A percentile compares a stretch with the other conserved stretches of the same genome.
Evolutionary conservation across 2,329 filamentous ascomycete species (phyloP).

Genomic region (Neofusicoccum ribis): DNA sequence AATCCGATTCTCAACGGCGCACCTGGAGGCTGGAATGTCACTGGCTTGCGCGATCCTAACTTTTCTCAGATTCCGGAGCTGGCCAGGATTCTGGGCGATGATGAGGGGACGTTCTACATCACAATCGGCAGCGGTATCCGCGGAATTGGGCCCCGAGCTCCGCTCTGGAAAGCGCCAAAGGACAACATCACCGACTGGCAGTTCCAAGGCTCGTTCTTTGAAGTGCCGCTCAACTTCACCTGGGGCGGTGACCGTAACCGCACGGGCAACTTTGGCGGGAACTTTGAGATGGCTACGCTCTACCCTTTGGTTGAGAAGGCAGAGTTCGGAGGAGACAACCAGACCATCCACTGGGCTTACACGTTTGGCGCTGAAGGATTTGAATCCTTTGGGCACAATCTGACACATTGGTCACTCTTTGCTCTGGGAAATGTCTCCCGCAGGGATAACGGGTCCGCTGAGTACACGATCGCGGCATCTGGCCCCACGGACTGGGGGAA

Average conservation of each 20-base stretch:
- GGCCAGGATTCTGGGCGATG: slow-evolving; percentile 42
- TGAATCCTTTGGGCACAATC: slow-evolving; percentile 26
- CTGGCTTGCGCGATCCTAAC: slow-evolving; percentile 43
- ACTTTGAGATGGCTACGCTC: slow-evolving; percentile 39
- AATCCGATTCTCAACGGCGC: slow-evolving; percentile 48
- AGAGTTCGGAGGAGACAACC: neutral
- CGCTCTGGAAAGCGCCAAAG: slow-evolving; percentile 48
- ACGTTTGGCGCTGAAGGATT: neutral
- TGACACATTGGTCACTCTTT: slow-evolving; percentile 47
- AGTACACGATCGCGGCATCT: slow-evolving; percentile 47
- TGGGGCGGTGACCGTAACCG: neutral
- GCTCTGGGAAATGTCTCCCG: slow-evolving; percentile 46
- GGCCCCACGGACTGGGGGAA: slow-evolving; percentile 47
- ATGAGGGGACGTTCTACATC: slow-evolving; percentile 48
- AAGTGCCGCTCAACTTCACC: neutral
- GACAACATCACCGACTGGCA: slow-evolving; percentile 48
- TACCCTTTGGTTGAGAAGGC: slow-evolving; percentile 14
- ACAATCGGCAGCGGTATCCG: slow-evolving; percentile 51
- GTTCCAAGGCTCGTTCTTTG: slow-evolving; percentile 47
- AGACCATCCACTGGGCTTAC: neutral
- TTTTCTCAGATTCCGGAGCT: slow-evolving; percentile 43
- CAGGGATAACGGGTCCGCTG: slow-evolving; percentile 46
- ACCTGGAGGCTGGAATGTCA: slow-evolving; percentile 48
- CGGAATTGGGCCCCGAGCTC: slow-evolving; percentile 48
- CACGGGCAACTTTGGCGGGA: slow-evolving; percentile 49